A percentile compares a stretch with the other conserved stretches of the same genome.
Evolutionary conservation across 225 moss, liverwort and hornwort genomes (phyloP).

Genomic region (Polytrichum formosum): DNA sequence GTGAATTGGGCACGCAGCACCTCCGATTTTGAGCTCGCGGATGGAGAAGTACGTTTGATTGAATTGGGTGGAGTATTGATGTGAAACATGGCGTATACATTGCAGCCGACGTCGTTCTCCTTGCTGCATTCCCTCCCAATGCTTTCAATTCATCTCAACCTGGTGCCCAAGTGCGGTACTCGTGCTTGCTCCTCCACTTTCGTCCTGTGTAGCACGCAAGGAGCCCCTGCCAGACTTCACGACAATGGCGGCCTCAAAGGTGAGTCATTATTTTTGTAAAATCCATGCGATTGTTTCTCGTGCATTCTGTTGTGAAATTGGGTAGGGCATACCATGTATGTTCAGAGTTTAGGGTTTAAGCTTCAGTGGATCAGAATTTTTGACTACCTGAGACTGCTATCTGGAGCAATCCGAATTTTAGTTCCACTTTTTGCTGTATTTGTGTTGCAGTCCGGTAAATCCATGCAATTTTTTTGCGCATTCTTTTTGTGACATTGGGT

Average conservation of each 20-base stretch:
- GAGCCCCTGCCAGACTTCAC: slow-evolving; percentile 9
- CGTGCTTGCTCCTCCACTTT: background rate
- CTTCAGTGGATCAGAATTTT: background rate
- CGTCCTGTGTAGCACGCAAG: slow-evolving; percentile 4
- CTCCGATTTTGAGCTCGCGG: too few relatives aligned
- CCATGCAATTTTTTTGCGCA: too few relatives aligned
- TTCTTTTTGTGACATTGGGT: too few relatives aligned
- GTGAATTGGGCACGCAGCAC: too few relatives aligned
- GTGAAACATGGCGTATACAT: slow-evolving; percentile 7
- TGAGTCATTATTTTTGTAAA: background rate
- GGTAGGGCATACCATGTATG: background rate
- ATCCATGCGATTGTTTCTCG: too few relatives aligned
- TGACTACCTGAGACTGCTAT: background rate
- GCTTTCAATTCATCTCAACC: slow-evolving; percentile 5
- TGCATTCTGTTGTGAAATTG: background rate
- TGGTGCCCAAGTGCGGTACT: slow-evolving; percentile 1
- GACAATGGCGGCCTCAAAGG: slow-evolving; percentile 7
- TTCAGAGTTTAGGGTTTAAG: background rate
- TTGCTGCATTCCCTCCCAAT: slow-evolving; percentile 2
- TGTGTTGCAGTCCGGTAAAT: too few relatives aligned
- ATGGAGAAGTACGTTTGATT: too few relatives aligned
- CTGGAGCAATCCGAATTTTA: background rate
- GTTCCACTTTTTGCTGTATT: too few relatives aligned
- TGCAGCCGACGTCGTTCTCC: slow-evolving; percentile 8
- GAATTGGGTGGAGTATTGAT: too few relatives aligned